Conservation (phyloP, 2,329 filamentous ascomycete genomes). For the Graphiopsis chlorocephala region DNA sequence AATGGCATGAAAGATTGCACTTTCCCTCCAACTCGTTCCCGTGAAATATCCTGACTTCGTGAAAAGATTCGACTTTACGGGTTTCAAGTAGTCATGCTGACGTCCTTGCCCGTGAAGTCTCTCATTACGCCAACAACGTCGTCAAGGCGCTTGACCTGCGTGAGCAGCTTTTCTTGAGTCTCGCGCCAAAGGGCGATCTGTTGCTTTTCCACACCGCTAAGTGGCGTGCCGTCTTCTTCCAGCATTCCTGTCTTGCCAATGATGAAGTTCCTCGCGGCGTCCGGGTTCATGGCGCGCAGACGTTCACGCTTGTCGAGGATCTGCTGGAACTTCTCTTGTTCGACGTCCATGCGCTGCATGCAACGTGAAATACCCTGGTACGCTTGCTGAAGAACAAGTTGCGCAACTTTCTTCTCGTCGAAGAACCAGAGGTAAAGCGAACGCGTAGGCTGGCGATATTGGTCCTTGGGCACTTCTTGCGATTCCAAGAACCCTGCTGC, state of each 20-base stretch:
- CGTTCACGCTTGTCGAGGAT: slow-evolving; percentile 80
- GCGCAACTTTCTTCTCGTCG: slow-evolving; percentile 69
- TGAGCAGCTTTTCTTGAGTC: slow-evolving; percentile 67
- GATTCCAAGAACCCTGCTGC: slow-evolving; percentile 83
- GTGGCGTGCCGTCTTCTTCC: slow-evolving; percentile 13
- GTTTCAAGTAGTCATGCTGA: slow-evolving; percentile 13
- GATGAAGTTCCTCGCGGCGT: slow-evolving; percentile 13
- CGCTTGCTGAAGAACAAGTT: slow-evolving; percentile 71
- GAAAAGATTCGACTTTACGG: background rate
- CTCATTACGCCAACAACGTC: slow-evolving; percentile 78
- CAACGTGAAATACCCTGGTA: slow-evolving; percentile 90
- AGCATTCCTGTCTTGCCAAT: slow-evolving; percentile 17
- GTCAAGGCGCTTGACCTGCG: slow-evolving; percentile 78
- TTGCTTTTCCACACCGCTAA: slow-evolving; percentile 60
- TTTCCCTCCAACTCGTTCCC: background rate
- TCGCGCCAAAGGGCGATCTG: slow-evolving; percentile 63
- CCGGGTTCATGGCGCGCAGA: slow-evolving; percentile 39
- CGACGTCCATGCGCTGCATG: slow-evolving; percentile 74
- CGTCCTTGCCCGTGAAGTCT: slow-evolving; percentile 51
- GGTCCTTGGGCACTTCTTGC: slow-evolving; percentile 90
- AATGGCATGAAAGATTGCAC: background rate
- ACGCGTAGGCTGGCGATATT: slow-evolving; percentile 73
- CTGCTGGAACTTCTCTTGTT: slow-evolving; percentile 67
- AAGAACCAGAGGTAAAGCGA: slow-evolving; percentile 93
- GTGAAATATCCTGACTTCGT: slow-evolving; percentile 15